Evolutionary conservation across 768 basidiomycete species (phyloP).

Genomic region (Tricholomella constricta): DNA sequence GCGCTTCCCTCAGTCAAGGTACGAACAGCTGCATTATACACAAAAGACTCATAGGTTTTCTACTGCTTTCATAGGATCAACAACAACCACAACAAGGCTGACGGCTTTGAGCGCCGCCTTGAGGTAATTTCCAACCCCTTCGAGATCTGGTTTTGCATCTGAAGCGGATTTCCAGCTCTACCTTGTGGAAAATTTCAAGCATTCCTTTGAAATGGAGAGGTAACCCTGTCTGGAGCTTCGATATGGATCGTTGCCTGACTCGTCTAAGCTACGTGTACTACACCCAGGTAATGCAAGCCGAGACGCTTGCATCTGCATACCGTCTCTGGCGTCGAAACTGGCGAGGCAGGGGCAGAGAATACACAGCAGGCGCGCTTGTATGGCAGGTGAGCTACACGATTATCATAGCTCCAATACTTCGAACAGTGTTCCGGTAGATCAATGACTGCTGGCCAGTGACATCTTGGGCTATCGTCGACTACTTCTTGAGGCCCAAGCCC

Average conservation of each 20-base stretch:
- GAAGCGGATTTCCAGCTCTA: slow-evolving; percentile 57
- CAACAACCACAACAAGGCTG: slow-evolving; percentile 90
- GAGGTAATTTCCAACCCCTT: slow-evolving; percentile 49
- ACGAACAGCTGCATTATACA: slow-evolving; percentile 19
- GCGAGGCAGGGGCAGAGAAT: slow-evolving; percentile 82
- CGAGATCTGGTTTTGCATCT: not conserved
- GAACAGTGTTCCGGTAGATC: slow-evolving; percentile 44
- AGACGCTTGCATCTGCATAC: slow-evolving; percentile 85
- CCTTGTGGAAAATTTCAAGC: slow-evolving; percentile 92
- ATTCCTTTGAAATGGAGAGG: slow-evolving; percentile 87
- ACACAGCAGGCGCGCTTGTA: slow-evolving; percentile 89
- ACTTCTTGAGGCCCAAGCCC: slow-evolving; percentile 92
- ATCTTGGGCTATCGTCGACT: slow-evolving; percentile 93
- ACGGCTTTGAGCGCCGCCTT: slow-evolving; percentile 79
- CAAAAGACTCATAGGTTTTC: not conserved
- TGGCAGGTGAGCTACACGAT: slow-evolving; percentile 72
- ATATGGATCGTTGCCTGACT: slow-evolving; percentile 10
- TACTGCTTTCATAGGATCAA: slow-evolving; percentile 46
- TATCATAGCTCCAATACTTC: not conserved
- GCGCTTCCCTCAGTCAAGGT: slow-evolving; percentile 88
- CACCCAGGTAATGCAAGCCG: slow-evolving; percentile 96
- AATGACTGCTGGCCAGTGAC: slow-evolving; percentile 95
- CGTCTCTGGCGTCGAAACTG: slow-evolving; percentile 91
- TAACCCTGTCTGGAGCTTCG: slow-evolving; percentile 22
- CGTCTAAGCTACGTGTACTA: slow-evolving; percentile 80